Percentiles rank a stretch among this genome's conserved stretches.
Conservation (phyloP, 768 basidiomycete species). For the Xerocomus brunneocitrinus region DNA sequence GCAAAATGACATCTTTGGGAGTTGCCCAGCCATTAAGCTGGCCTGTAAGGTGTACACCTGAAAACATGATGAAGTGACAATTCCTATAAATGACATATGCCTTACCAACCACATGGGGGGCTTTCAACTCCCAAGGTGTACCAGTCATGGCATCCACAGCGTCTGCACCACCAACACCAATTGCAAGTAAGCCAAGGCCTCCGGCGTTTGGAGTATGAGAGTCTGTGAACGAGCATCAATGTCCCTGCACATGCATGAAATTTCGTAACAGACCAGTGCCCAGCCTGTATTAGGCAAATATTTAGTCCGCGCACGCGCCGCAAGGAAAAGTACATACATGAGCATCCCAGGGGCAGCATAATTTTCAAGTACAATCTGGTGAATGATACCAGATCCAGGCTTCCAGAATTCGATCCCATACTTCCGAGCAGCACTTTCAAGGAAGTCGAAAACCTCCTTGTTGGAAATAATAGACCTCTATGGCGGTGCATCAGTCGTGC, state of each 20-base stretch:
- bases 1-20: conserved; percentile 92
- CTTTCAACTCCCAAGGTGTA: conserved; percentile 97
- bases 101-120: conserved; percentile 77
- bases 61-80: background rate
- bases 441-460: conserved; percentile 95
- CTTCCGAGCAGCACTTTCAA: conserved; percentile 86
- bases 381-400: conserved; percentile 88
- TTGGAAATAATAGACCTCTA: conserved; percentile 84
- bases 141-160: conserved; percentile 98
- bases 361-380: conserved; percentile 97
- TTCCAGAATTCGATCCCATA: conserved; percentile 98
- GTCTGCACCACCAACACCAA: conserved; percentile 98
- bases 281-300: conserved; percentile 45
- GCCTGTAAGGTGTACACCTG: conserved; percentile 86
- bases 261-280: conserved; percentile 60
- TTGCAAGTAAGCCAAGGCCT: conserved; percentile 92
- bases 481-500: background rate
- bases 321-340: conserved; percentile 49
- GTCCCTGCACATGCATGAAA: background rate
- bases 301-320: background rate
- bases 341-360: conserved; percentile 95
- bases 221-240: conserved; percentile 43
- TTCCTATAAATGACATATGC: background rate
- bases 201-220: conserved; percentile 99
- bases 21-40: conserved; percentile 88